phyloP scores from a whole-genome alignment of 768 basidiomycete genomes.

The Botryobasidium botryosum region DNA sequence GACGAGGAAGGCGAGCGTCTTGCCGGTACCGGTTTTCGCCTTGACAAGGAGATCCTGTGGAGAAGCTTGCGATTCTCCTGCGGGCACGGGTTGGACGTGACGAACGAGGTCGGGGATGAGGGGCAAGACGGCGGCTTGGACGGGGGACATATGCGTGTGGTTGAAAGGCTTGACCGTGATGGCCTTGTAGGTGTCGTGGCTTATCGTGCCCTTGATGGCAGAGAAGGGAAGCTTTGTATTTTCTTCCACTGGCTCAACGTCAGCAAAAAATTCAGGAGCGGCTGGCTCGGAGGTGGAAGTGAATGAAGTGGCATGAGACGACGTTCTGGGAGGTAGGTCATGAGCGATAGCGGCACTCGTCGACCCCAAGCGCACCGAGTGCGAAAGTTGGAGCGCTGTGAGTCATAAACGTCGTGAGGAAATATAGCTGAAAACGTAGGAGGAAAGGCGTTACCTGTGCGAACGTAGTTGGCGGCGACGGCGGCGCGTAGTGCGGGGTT shows the following conservation, averaged over 20 bases:
- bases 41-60: conserved; percentile 65
- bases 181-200: conserved; percentile 32
- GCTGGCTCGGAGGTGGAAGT: neutral
- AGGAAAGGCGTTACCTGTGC: no score
- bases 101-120: conserved; percentile 53
- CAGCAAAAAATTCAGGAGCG: no score
- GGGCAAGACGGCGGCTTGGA: conserved; percentile 64
- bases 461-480: no score
- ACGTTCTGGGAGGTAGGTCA: no score
- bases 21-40: conserved; percentile 79
- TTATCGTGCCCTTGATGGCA: conserved; percentile 20
- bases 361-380: no score
- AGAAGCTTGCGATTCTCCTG: conserved; percentile 9
- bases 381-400: no score
- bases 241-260: neutral
- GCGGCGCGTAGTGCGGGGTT: no score
- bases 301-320: no score
- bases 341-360: no score
- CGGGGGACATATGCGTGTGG: conserved; percentile 55
- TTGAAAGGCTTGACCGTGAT: conserved; percentile 47
- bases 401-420: no score
- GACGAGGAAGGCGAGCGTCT: conserved; percentile 76
- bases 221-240: conserved; percentile 17
- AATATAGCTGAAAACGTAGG: no score
- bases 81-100: conserved; percentile 13